Conservation (phyloP, 768 basidiomycete species). For the Podaxis sp. region DNA sequence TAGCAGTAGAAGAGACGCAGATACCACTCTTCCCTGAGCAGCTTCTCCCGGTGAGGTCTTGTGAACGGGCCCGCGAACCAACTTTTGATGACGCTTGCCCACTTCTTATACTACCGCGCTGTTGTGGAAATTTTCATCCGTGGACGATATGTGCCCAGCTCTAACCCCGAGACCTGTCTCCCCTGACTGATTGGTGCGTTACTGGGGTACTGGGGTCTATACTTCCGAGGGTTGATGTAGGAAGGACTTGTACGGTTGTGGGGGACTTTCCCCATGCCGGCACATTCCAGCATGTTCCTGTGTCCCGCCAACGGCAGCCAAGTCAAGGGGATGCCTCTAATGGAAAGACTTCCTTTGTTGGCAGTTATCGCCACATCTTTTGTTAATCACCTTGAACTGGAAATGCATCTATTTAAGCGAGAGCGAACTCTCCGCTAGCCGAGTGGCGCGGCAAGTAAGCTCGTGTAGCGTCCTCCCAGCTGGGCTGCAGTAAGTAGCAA, state of each 20-base stretch:
- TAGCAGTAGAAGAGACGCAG: background rate
- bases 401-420: background rate
- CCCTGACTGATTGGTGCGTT: background rate
- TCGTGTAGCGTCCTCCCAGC: background rate
- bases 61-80: background rate
- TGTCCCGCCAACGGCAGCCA: background rate
- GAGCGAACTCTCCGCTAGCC: background rate
- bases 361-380: background rate
- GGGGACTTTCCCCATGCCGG: background rate
- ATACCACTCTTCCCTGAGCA: background rate
- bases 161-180: background rate
- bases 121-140: background rate
- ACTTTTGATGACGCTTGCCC: background rate
- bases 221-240: background rate
- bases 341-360: background rate
- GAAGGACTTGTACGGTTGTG: background rate
- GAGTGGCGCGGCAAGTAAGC: background rate
- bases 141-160: background rate
- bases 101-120: background rate
- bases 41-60: background rate
- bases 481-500: background rate
- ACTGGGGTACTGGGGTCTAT: background rate
- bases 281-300: background rate
- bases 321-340: background rate
- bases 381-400: background rate